These are phyloP conservation scores for Pythium coloratum DNA, from an alignment of 352 stramenopile species.

Conservation along the genomic window DNA sequence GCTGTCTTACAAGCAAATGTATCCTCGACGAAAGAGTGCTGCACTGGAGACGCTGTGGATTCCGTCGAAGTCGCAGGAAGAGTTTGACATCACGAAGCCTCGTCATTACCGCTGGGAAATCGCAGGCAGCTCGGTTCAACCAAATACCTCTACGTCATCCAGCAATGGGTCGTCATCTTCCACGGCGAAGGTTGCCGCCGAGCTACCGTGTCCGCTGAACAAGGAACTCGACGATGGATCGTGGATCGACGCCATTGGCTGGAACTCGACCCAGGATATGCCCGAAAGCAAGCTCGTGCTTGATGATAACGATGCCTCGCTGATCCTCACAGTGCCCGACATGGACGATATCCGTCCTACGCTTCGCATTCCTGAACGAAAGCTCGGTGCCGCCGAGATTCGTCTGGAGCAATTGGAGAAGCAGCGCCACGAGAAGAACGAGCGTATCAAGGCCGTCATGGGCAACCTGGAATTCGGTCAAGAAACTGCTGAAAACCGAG, in stretches of 20 bases:
- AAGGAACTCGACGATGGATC: slow-evolving; percentile 66
- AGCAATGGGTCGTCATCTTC: not conserved
- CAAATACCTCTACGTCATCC: not conserved
- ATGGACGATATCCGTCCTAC: slow-evolving; percentile 83
- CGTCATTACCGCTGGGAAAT: slow-evolving; percentile 81
- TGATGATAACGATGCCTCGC: slow-evolving; percentile 77
- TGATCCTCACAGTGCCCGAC: slow-evolving; percentile 76
- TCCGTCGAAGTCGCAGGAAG: slow-evolving; percentile 26
- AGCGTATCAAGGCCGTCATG: slow-evolving; percentile 83
- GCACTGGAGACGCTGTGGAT: slow-evolving; percentile 29
- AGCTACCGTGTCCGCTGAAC: slow-evolving; percentile 59
- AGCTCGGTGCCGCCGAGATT: slow-evolving; percentile 77
- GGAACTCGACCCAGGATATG: slow-evolving; percentile 81
- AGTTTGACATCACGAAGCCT: slow-evolving; percentile 79
- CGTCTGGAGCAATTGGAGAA: slow-evolving; percentile 71
- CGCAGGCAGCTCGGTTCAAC: slow-evolving; percentile 17
- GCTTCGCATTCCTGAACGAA: slow-evolving; percentile 78
- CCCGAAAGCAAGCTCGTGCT: slow-evolving; percentile 77
- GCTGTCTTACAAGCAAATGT: slow-evolving; percentile 30
- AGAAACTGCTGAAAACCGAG: slow-evolving; percentile 60
- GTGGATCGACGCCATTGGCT: slow-evolving; percentile 78
- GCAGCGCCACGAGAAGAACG: slow-evolving; percentile 71
- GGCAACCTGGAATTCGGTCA: slow-evolving; percentile 77
- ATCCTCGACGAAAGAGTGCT: slow-evolving; percentile 25
- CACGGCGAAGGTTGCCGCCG: not conserved